These are phyloP conservation scores for Allantophomopsis cytisporea DNA, from an alignment of 2,329 filamentous ascomycete species.

Conservation along the genomic window DNA sequence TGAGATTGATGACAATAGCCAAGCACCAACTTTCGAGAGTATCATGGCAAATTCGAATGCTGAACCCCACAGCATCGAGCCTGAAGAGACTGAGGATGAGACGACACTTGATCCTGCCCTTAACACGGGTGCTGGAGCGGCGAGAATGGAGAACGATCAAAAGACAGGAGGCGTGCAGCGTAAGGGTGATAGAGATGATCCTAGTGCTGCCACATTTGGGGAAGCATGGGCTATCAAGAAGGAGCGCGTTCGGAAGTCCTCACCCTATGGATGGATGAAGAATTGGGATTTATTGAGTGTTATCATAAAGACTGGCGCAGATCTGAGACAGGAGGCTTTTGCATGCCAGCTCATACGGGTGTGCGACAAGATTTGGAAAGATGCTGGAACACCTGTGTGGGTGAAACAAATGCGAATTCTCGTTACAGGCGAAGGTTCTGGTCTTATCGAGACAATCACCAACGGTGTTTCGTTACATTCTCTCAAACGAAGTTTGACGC, in stretches of 20 bases:
- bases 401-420: slow-evolving; percentile 79
- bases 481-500: slow-evolving; percentile 67
- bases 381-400: slow-evolving; percentile 67
- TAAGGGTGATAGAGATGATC: slow-evolving; percentile 72
- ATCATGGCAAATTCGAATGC: slow-evolving; percentile 65
- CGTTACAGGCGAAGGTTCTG: slow-evolving; percentile 73
- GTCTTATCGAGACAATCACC: slow-evolving; percentile 77
- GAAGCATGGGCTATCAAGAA: slow-evolving; percentile 79
- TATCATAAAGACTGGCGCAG: slow-evolving; percentile 76
- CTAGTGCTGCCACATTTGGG: slow-evolving; percentile 74
- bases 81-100: slow-evolving; percentile 42
- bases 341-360: slow-evolving; percentile 74
- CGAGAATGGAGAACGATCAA: slow-evolving; percentile 80
- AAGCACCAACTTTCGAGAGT: slow-evolving; percentile 63
- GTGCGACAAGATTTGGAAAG: slow-evolving; percentile 70
- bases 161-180: slow-evolving; percentile 74
- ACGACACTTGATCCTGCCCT: slow-evolving; percentile 24
- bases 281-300: slow-evolving; percentile 82
- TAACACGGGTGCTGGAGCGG: slow-evolving; percentile 61
- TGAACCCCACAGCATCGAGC: slow-evolving; percentile 29
- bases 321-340: slow-evolving; percentile 75
- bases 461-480: slow-evolving; percentile 82
- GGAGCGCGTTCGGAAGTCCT: slow-evolving; percentile 70
- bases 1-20: slow-evolving; percentile 51
- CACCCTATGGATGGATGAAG: slow-evolving; percentile 79